Evolutionary conservation across 2,329 filamentous ascomycete genomes (phyloP), one percentile per base, ranked within the genome.

Genomic region (Bipolaris zeicola): DNA sequence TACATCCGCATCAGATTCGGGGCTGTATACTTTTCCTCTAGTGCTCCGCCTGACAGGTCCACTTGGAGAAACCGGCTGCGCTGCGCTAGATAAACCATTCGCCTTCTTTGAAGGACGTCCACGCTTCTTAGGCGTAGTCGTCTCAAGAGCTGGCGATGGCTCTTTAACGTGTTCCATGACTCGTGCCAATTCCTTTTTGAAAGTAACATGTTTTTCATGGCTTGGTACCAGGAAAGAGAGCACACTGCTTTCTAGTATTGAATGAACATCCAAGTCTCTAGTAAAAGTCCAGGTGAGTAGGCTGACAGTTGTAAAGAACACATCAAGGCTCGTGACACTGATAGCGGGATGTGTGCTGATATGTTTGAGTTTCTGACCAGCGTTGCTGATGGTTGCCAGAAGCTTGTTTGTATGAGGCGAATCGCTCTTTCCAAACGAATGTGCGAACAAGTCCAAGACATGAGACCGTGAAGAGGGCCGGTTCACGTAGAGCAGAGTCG

Each of bases 211-310:
- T 43, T 73, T 72, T 43, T 69, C 68, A 14, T 67, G 56, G 33
- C 62, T 61, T 4, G 63, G 58, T 14, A 65, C 57, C 2, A 74
- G 44, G 47, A 71, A 71, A 5, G 69, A 67, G 6, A 77, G 55
- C 26, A 72, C 50, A 42, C 69, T 74, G 55, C 64, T 71, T 20
- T 72, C 63, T 6, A 87, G 66, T 61, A 87, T 82, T 8, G 81
- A 76, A n/a, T 75, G 72, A 0, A 81, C 77, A 61, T 85, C 80
- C 3, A 83, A 74, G 20, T 81, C 79, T 31, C 84, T 78, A 1
- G 82, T 78, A 38, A 83, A 83, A n/a, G 82, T 80, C 85, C 85
- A 88, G 1, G 82, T 54, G 1, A 84, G 80, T n/a, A 87, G 70
- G 53, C 80, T 83, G 13, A 84, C 56, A 1, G 78, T 77, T 20